Evolutionary conservation across 139 green algal genomes (phyloP).

Genomic region (Zygnema circumcarinatum): DNA sequence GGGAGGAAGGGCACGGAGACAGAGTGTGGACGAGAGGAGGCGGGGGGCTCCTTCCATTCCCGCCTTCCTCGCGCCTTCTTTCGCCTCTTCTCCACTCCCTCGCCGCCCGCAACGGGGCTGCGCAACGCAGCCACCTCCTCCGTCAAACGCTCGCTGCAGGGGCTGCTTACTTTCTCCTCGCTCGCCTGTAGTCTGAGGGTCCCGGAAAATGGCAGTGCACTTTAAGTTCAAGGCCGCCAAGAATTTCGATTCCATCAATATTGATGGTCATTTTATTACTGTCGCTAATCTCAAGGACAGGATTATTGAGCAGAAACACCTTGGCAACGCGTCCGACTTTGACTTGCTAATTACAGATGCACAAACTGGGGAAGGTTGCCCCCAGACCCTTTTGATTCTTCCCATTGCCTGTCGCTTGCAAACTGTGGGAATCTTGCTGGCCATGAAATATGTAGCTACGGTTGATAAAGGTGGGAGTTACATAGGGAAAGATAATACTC

Average conservation of each 20-base stretch:
- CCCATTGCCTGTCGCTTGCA: neutral
- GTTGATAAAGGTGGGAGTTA: neutral
- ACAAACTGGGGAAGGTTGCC: constrained; percentile 56
- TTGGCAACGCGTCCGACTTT: constrained; percentile 43
- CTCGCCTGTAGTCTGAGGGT: too few relatives aligned
- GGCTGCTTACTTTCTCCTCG: too few relatives aligned
- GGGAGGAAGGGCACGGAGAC: too few relatives aligned
- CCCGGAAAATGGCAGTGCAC: constrained; percentile 57
- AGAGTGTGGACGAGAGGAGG: too few relatives aligned
- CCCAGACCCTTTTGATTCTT: constrained; percentile 31
- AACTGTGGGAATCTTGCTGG: neutral
- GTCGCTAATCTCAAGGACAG: constrained; percentile 63
- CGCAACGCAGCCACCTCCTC: too few relatives aligned
- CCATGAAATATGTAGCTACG: neutral
- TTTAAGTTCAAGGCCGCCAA: constrained; percentile 69
- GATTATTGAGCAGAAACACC: constrained; percentile 58
- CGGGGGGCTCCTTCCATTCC: too few relatives aligned
- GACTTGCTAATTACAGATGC: constrained; percentile 57
- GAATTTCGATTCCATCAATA: constrained; percentile 60
- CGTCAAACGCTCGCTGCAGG: too few relatives aligned
- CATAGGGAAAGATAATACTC: too few relatives aligned
- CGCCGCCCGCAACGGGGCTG: too few relatives aligned
- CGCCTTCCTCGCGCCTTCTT: too few relatives aligned
- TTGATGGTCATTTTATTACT: constrained; percentile 68
- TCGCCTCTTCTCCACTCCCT: too few relatives aligned